These are phyloP conservation scores for Suillus weaverae DNA, from an alignment of 768 basidiomycete genomes.

Conservation along the genomic window DNA sequence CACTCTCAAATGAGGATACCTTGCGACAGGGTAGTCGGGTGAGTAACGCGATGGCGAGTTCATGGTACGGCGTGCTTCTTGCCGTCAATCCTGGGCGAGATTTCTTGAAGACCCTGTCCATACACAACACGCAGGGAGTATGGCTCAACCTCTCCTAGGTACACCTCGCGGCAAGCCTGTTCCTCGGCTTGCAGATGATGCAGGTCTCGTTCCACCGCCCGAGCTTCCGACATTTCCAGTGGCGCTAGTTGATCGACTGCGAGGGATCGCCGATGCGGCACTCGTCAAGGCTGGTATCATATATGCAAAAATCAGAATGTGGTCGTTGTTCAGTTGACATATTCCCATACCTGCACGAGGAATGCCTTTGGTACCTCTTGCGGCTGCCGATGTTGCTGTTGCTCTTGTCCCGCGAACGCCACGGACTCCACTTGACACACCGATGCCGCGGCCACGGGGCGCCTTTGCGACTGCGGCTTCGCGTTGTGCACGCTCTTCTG, in stretches of 20 bases:
- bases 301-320: not conserved
- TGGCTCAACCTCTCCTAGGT: constrained; percentile 23
- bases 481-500: constrained; percentile 48
- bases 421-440: constrained; percentile 55
- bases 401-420: constrained; percentile 75
- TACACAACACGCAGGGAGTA: not conserved
- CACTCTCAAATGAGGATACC: not conserved
- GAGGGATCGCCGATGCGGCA: constrained; percentile 16
- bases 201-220: constrained; percentile 21
- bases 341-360: constrained; percentile 37
- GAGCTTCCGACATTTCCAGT: constrained; percentile 21
- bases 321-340: not conserved
- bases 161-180: constrained; percentile 26
- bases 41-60: not conserved
- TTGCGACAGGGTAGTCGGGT: not conserved
- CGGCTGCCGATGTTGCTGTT: constrained; percentile 46
- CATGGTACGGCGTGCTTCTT: too few relatives aligned
- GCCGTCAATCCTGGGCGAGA: not conserved
- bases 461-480: constrained; percentile 38
- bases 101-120: not conserved
- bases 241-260: constrained; percentile 28
- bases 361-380: constrained; percentile 46
- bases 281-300: constrained; percentile 14
- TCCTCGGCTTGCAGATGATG: constrained; percentile 26
- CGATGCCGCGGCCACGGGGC: constrained; percentile 45